These are phyloP conservation scores for Alternaria tenuissima DNA, from an alignment of 2,329 filamentous ascomycete species.

Conservation along the genomic window DNA sequence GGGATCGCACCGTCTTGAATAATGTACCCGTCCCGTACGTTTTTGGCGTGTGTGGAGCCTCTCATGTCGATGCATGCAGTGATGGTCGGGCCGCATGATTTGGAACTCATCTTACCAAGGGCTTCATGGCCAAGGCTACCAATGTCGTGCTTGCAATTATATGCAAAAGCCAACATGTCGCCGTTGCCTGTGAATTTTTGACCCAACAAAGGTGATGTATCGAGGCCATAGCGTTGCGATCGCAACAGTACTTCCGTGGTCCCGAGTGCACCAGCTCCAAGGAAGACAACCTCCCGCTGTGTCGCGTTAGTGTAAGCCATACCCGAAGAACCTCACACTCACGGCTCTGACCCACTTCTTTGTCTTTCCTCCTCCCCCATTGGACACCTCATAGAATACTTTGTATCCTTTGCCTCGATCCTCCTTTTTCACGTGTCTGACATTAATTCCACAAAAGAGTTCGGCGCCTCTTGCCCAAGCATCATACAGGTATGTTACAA, in stretches of 20 bases:
- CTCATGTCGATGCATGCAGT: neutral
- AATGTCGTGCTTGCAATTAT: neutral
- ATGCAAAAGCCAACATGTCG: neutral
- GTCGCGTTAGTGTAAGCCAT: neutral
- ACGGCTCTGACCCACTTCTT: neutral
- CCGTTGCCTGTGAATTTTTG: neutral
- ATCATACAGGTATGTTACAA: neutral
- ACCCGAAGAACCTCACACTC: neutral
- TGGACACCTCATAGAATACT: neutral
- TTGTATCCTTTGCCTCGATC: neutral
- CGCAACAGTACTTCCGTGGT: neutral
- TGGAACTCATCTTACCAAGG: neutral
- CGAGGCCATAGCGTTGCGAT: neutral
- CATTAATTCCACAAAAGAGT: neutral
- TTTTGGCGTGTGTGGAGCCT: neutral
- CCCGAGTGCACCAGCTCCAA: neutral
- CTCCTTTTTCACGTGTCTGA: neutral
- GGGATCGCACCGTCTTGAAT: neutral
- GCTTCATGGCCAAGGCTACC: neutral
- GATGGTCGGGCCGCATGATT: neutral
- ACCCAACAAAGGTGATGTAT: neutral
- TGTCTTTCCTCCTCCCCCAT: neutral
- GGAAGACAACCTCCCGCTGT: neutral
- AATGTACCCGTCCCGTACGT: neutral
- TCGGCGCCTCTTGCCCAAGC: neutral